These are phyloP conservation scores for Panus rudis DNA, from an alignment of 768 basidiomycete species.

Conservation along the genomic window DNA sequence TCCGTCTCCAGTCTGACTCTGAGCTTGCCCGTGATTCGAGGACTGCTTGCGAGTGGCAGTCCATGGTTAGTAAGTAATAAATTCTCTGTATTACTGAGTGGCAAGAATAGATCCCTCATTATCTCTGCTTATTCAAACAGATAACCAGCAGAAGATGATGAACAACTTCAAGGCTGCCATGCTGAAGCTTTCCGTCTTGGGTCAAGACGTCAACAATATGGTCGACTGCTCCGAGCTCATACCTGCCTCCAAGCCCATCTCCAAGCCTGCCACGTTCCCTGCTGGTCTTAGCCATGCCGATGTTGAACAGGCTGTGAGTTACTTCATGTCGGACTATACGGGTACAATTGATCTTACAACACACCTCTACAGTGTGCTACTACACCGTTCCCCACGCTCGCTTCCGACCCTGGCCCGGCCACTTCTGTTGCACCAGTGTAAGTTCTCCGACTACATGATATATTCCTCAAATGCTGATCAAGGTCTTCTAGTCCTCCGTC, in stretches of 20 bases:
- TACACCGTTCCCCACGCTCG: conserved; percentile 30
- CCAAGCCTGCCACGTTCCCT: conserved; percentile 25
- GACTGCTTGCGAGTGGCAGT: conserved; percentile 30
- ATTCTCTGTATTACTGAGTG: neutral
- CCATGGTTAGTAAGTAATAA: conserved; percentile 17
- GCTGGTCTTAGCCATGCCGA: conserved; percentile 22
- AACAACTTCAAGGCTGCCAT: conserved; percentile 22
- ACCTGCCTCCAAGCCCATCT: conserved; percentile 26
- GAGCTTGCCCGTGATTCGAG: conserved; percentile 26
- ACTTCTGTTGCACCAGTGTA: conserved; percentile 26
- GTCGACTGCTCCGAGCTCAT: conserved; percentile 42
- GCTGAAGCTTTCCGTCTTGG: conserved; percentile 24
- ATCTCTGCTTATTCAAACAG: neutral
- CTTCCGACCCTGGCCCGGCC: conserved; percentile 24
- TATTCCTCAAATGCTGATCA: neutral
- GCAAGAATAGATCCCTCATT: neutral
- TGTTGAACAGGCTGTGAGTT: conserved; percentile 14
- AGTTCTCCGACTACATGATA: conserved; percentile 2
- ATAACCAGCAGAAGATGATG: conserved; percentile 22
- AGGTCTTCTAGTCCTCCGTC: conserved; percentile 8
- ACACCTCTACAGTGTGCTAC: conserved; percentile 21
- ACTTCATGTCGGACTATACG: neutral
- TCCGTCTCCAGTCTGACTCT: conserved; percentile 29
- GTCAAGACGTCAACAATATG: conserved; percentile 24
- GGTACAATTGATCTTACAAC: neutral